These are phyloP conservation scores for Penicillium sp. DNA, from an alignment of 2,329 filamentous ascomycete species.

Conservation along the genomic window DNA sequence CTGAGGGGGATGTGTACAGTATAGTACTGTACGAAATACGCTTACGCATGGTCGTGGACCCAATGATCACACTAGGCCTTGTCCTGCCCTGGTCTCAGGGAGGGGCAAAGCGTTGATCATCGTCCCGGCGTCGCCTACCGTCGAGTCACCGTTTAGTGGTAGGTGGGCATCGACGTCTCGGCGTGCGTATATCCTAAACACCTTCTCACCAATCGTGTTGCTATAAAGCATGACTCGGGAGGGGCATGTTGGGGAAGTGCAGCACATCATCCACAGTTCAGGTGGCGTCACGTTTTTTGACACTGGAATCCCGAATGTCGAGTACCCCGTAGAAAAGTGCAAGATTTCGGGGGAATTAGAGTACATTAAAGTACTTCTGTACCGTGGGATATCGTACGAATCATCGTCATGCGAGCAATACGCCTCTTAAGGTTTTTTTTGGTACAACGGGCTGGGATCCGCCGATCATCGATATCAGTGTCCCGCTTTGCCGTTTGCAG, in stretches of 20 bases:
- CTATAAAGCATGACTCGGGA: background rate
- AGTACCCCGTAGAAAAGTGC: background rate
- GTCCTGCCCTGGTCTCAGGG: background rate
- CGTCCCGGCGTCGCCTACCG: background rate
- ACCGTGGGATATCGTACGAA: constrained; percentile 15
- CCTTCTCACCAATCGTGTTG: background rate
- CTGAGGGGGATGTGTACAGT: background rate
- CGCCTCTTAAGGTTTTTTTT: background rate
- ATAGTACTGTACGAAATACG: no score
- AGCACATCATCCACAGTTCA: constrained; percentile 20
- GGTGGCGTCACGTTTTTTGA: constrained; percentile 15
- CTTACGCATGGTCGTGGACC: background rate
- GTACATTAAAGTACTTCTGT: constrained; percentile 11
- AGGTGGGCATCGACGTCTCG: constrained; percentile 1
- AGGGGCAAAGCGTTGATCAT: constrained; percentile 9
- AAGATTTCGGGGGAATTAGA: background rate
- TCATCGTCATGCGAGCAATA: constrained; percentile 12
- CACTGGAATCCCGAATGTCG: background rate
- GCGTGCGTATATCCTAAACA: constrained; percentile 2
- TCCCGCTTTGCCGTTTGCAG: constrained; percentile 16
- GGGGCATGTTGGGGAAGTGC: background rate
- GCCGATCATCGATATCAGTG: constrained; percentile 18
- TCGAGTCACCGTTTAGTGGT: constrained; percentile 1
- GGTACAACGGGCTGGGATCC: background rate
- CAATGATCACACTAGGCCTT: background rate